Evolutionary conservation across 169 alveolate genomes (phyloP), one percentile per base, ranked within the genome.

Genomic region (Cryptosporidium tyzzeri): DNA sequence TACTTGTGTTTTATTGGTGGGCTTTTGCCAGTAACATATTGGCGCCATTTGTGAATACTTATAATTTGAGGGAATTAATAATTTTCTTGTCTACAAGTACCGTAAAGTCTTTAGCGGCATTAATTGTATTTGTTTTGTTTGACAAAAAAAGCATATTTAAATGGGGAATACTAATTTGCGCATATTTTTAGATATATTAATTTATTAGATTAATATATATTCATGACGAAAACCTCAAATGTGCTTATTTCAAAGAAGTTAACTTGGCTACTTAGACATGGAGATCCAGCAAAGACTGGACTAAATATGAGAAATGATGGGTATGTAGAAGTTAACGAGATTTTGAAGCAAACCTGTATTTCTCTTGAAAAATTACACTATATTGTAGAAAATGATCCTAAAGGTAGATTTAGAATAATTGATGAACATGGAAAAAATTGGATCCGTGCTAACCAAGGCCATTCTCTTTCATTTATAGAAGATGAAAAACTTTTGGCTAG

Each of bases 391-490:
- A 37, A 59, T 48, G 89, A 80, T 39, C 12, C 44, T 26, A 80
- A 80, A 44, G 31, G 68, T 21, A 59, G 89, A 45, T 80, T 62
- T 31, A 44, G 21, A 48, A 16, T 80, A 10, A 31, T 59, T 45
- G 1, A n/a, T 10, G 75, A 62, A n/a, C 55, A 48, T 37, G 89
- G 51, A 16, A 59, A 29, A 14, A 21, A 35, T 18, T 10, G 44
- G 6, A 62, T 80, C 62, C 69, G 89, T 59, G 89, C 89, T 5
- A 80, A 80, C 74, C 89, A 80, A 50, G 89, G 89, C n/a, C 89
- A 80, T 80, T 80, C 89, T 29, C 35, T 80, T 26, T 29, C 35
- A 7, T 62, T 80, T 23, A 62, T 80, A 16, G 80, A 80, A 7
- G 75, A 62, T 37, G 89, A 55, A 29, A 59, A 62, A 59, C 48